Base-by-base conservation (phyloP, 2,329 filamentous ascomycete genomes). In the Pseudofabraea citricarpa region DNA sequence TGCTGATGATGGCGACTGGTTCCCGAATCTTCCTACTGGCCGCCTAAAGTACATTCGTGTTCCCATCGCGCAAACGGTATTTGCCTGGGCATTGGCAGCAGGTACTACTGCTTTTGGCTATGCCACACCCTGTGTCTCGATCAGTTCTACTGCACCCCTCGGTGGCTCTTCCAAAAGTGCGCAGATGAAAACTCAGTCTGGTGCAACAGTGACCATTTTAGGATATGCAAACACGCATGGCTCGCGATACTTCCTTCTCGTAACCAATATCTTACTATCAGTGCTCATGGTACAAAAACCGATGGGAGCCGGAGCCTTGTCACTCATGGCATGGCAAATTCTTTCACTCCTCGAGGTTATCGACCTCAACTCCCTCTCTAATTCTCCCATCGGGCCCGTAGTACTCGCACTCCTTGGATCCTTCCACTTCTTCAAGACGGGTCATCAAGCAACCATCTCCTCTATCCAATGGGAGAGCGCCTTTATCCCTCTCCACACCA, bases 341-440 rank as follows among this genome's bases (percentile, higher is more conserved):
- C 79, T 98, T 48, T 89, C 88, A 9, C 76, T 85, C n/a, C 62
- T 76, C 47, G 79, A 85, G 61, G 71, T 85, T 50, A 61, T 83
- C 36, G 78, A 85, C 59, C 68, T 80, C 53, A 76, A 79, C 58
- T 63, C 67, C 47, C 63, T 85, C 29, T 79, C 83, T 13, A 71
- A 77, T 38, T 82, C 81, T 35, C 74, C 89, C 6, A 85, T 97
- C 55, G 91, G 90, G 0, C 90, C 93, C 16, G 71, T 93, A 29
- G 75, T 94, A 50, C 77, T 97, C 20, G 91, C 83, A 9, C 69
- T 97, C n/a, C 79, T 98, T 1, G 93, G 90, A 47, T 89, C 86
- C 57, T 95, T 91, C 66, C 84, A 96, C 70, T 98, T 83, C 72
- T 98, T 98, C 79, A 96, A 95, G 62, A 98, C 93, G 0, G 93